Base-by-base conservation (phyloP, 352 stramenopile genomes). In the Stramenopiles sp. region DNA sequence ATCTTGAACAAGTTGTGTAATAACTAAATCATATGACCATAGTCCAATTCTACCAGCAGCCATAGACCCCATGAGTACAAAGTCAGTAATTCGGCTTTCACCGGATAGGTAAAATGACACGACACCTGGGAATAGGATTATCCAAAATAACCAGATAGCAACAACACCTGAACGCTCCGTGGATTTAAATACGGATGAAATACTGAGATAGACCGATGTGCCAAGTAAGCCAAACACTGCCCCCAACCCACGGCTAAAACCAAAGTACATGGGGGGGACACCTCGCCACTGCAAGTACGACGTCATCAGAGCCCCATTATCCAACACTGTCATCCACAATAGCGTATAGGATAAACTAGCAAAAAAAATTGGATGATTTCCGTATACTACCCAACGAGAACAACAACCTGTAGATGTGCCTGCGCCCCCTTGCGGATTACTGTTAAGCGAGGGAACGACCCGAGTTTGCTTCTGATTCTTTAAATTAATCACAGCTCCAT, bases 1-100 rank as follows among this genome's bases (percentile, higher is more conserved):
- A 83, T 91, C 88, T 81, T 91, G 88, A 87, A 90, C 90, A 80
- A 90, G 87, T 84, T 91, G 88, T 30, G 87, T 90, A 83, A 90
- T 87, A 1, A 86, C 87, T n/a, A 91, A 80, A 80, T 90, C 87
- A 4, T 82, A 84, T 31, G 80, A 88, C 88, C 88, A 90, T 7
- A 91, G 85, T 86, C 87, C 90, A 76, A 86, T 76, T 31, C 88
- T 86, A 4, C 87, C 90, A 27, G 89, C 81, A 22, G 88, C 82
- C 75, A 90, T 84, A 67, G 86, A 89, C 0, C 76, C 83, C 33
- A 91, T 81, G 84, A 91, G 88, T 0, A 84, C 84, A 83, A 89
- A 90, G 84, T 91, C 87, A 22, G 87, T 89, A 7, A 84, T 82
- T 0, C 81, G 7, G 0, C 85, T 87, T 82, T 91, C 85, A 30